Evolutionary conservation across 1,139 yeast genomes (phyloP).

Genomic region (Scheffersomyces parashehatae): DNA sequence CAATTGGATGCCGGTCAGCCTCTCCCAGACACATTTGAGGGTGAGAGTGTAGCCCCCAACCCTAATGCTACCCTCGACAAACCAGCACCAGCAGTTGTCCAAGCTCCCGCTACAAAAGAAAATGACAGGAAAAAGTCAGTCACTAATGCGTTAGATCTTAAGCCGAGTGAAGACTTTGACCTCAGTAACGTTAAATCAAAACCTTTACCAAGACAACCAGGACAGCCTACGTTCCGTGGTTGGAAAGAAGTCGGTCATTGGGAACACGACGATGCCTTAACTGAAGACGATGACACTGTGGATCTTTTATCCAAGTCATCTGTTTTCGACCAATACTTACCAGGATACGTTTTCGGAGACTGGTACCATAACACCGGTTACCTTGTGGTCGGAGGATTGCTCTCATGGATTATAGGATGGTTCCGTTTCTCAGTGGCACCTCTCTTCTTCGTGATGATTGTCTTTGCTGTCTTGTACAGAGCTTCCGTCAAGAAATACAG

Average conservation of each 20-base stretch:
- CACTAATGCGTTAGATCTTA: constrained; percentile 2
- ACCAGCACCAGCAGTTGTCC: no score
- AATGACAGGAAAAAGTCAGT: no score
- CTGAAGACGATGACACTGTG: constrained; percentile 66
- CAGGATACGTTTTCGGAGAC: constrained; percentile 79
- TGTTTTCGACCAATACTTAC: constrained; percentile 67
- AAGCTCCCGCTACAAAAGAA: no score
- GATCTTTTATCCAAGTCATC: constrained; percentile 71
- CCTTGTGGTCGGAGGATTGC: constrained; percentile 60
- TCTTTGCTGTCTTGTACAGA: constrained; percentile 69
- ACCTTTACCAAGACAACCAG: constrained; percentile 54
- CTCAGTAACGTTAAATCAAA: constrained; percentile 32
- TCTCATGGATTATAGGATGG: constrained; percentile 81
- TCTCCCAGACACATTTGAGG: no score
- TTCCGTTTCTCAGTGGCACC: constrained; percentile 78
- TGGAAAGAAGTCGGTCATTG: constrained; percentile 95
- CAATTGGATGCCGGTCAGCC: constrained; percentile 9
- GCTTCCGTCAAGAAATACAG: constrained; percentile 82
- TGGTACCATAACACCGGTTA: constrained; percentile 90
- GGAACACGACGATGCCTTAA: constrained; percentile 66
- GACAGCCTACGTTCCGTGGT: constrained; percentile 73
- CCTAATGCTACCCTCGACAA: no score
- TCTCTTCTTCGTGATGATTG: constrained; percentile 66
- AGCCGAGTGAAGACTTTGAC: constrained; percentile 26
- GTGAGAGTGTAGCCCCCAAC: no score